These are phyloP conservation scores for Pseudogymnoascus sp. DNA, from an alignment of 2,329 filamentous ascomycete species.

Conservation along the genomic window DNA sequence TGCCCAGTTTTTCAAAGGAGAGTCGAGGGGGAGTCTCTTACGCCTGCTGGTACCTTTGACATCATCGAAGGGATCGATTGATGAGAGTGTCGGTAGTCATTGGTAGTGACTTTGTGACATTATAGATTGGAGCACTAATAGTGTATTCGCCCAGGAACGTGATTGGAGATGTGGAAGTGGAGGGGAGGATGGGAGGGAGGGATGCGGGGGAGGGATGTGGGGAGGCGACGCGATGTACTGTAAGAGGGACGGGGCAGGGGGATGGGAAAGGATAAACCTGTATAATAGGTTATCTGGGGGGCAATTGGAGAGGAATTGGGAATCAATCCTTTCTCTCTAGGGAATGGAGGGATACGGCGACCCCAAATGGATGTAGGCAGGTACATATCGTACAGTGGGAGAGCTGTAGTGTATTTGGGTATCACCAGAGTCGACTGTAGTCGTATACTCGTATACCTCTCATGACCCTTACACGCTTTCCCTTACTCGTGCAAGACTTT, in stretches of 20 bases:
- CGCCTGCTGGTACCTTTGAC: conserved; percentile 2
- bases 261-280: background rate
- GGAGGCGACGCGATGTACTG: background rate
- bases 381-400: background rate
- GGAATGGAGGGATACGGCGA: background rate
- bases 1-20: background rate
- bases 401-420: background rate
- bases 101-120: background rate
- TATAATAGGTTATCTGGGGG: background rate
- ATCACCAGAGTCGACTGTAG: background rate
- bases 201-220: background rate
- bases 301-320: background rate
- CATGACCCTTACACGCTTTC: background rate
- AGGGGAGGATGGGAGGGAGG: too few relatives aligned
- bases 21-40: background rate
- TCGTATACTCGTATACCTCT: background rate
- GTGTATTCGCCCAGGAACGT: background rate
- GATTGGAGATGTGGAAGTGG: background rate
- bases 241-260: background rate
- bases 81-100: background rate
- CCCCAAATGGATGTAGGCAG: background rate
- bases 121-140: background rate
- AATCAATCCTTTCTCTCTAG: background rate
- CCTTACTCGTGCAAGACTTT: background rate
- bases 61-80: background rate